Evolutionary conservation across 257 asterid genomes (phyloP).

Genomic region (Solanum ahanhuiri): DNA sequence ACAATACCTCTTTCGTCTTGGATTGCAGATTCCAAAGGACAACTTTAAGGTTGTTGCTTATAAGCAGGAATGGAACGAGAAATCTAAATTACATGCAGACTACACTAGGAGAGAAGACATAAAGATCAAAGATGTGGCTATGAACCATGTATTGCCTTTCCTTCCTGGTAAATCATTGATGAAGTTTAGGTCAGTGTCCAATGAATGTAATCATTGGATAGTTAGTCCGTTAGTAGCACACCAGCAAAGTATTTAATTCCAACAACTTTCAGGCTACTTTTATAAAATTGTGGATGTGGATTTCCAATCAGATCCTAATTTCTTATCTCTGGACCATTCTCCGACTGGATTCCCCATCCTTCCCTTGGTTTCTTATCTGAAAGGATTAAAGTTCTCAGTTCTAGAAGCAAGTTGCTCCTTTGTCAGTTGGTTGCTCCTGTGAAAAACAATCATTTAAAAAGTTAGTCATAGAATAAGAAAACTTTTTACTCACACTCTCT

Average conservation of each 20-base stretch:
- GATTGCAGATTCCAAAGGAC: neutral
- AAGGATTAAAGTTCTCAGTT: neutral
- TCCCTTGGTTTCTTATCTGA: constrained; percentile 15
- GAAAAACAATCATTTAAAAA: too few species aligned
- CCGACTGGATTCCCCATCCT: constrained; percentile 24
- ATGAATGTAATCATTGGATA: constrained; percentile 28
- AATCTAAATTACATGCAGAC: too few species aligned
- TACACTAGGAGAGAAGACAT: too few species aligned
- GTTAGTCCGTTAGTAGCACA: constrained; percentile 21
- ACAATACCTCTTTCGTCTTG: too few species aligned
- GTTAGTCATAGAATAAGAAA: too few species aligned
- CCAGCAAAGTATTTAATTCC: constrained; percentile 25
- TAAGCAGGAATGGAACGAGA: too few species aligned
- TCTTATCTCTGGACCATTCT: too few species aligned
- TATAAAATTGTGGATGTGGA: neutral
- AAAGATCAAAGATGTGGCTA: constrained; percentile 2
- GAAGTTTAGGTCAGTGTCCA: constrained; percentile 24
- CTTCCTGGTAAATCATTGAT: constrained; percentile 34
- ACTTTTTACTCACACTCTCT: too few species aligned
- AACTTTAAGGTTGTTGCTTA: too few species aligned
- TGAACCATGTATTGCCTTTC: constrained; percentile 12
- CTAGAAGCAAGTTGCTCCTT: too few species aligned
- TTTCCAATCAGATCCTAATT: neutral
- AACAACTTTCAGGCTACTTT: constrained; percentile 26
- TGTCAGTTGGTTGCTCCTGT: too few species aligned